These are phyloP conservation scores for Clohesyomyces aquaticus DNA, from an alignment of 495 filamentous ascomycete species.

Conservation along the genomic window DNA sequence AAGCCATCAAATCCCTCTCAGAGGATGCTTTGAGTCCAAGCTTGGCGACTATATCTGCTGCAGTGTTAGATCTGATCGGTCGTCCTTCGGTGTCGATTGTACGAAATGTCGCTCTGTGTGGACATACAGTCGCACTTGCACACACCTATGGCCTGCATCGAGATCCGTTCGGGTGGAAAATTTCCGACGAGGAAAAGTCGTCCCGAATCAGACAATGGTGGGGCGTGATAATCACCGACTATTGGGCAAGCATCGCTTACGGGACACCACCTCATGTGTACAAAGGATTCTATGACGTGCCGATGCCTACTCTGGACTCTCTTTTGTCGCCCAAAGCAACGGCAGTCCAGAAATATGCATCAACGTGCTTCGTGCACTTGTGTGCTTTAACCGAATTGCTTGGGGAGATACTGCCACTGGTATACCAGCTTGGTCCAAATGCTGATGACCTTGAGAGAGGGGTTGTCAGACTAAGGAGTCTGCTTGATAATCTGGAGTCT, in stretches of 20 bases:
- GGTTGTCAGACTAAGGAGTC: slow-evolving; percentile 46
- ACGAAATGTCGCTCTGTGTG: slow-evolving; percentile 26
- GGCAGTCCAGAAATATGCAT: slow-evolving; percentile 47
- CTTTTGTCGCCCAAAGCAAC: slow-evolving; percentile 32
- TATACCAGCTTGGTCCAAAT: slow-evolving; percentile 54
- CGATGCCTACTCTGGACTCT: slow-evolving; percentile 54
- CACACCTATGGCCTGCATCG: slow-evolving; percentile 36
- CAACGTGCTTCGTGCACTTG: slow-evolving; percentile 56
- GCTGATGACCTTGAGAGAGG: slow-evolving; percentile 49
- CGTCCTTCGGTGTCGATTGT: slow-evolving; percentile 31
- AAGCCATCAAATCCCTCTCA: slow-evolving; percentile 20
- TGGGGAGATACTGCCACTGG: slow-evolving; percentile 55
- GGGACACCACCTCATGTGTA: slow-evolving; percentile 25
- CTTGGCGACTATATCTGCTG: slow-evolving; percentile 23
- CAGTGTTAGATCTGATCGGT: slow-evolving; percentile 28
- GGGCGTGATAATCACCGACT: slow-evolving; percentile 37
- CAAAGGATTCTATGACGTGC: slow-evolving; percentile 57
- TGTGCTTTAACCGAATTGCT: slow-evolving; percentile 59
- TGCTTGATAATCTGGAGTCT: slow-evolving; percentile 55
- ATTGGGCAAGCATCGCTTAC: slow-evolving; percentile 32
- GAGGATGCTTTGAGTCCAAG: slow-evolving; percentile 33
- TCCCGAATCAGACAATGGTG: slow-evolving; percentile 29
- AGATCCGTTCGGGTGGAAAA: slow-evolving; percentile 31
- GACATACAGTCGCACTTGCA: slow-evolving; percentile 29
- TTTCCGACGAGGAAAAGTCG: slow-evolving; percentile 26